These are phyloP conservation scores for Ophiostoma sp. DNA, from an alignment of 2,329 filamentous ascomycete genomes.

Conservation along the genomic window DNA sequence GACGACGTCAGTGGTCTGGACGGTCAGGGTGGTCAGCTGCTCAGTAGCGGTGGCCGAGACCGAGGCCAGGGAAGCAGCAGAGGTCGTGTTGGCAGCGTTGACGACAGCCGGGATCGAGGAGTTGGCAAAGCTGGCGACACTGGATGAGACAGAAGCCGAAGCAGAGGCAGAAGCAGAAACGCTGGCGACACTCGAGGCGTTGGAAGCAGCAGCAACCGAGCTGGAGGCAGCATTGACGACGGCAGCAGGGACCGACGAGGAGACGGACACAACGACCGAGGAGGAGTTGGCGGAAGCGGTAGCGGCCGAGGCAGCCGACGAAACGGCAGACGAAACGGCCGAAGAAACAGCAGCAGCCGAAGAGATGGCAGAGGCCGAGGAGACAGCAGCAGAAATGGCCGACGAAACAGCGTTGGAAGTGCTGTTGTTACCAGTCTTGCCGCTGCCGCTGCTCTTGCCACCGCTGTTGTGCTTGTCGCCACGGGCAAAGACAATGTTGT, in stretches of 20 bases:
- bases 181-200: neutral
- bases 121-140: conserved; percentile 17
- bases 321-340: neutral
- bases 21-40: conserved; percentile 42
- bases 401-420: conserved; percentile 11
- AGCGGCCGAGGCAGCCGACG: neutral
- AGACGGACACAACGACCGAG: neutral
- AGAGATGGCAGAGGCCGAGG: neutral
- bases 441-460: neutral
- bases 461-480: conserved; percentile 27
- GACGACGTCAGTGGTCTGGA: conserved; percentile 46
- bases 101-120: neutral
- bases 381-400: neutral
- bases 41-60: neutral
- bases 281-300: neutral
- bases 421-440: conserved; percentile 3
- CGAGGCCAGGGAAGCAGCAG: neutral
- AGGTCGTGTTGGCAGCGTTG: conserved; percentile 10
- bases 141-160: neutral
- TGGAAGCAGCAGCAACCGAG: neutral
- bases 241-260: neutral
- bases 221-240: conserved; percentile 3
- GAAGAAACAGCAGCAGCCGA: neutral
- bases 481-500: conserved; percentile 37
- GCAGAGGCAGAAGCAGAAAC: neutral